A percentile compares a stretch with the other conserved stretches of the same genome.
These are phyloP conservation scores for Sesbania bispinosa DNA, from an alignment of 306 rosid genomes.

Conservation along the genomic window DNA sequence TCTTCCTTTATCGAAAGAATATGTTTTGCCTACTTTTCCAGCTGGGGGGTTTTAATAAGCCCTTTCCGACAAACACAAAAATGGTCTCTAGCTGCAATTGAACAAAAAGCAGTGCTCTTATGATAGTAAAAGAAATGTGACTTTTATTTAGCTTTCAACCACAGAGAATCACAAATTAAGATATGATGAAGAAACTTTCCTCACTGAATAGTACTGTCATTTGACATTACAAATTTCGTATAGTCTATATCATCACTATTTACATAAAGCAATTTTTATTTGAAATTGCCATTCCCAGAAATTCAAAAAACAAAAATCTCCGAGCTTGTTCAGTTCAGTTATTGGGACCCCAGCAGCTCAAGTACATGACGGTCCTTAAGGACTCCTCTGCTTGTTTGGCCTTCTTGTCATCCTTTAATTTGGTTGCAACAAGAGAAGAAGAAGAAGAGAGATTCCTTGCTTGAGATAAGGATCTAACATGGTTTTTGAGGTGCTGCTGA, in stretches of 20 bases:
- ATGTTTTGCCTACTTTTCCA: too few species aligned
- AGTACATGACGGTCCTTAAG: slow-evolving; percentile 59
- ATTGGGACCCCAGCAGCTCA: slow-evolving; percentile 57
- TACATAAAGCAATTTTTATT: too few species aligned
- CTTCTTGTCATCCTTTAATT: slow-evolving; percentile 37
- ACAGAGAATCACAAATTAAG: neutral
- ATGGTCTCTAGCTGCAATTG: too few species aligned
- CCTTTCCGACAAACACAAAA: too few species aligned
- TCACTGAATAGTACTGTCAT: neutral
- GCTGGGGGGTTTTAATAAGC: too few species aligned
- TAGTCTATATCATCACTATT: neutral
- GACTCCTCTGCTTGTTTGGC: slow-evolving; percentile 65
- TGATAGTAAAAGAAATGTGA: too few species aligned
- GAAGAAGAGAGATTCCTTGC: slow-evolving; percentile 36
- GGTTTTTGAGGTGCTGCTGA: slow-evolving; percentile 40
- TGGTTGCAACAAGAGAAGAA: slow-evolving; percentile 24
- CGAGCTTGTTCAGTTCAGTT: too few species aligned
- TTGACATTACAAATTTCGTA: neutral
- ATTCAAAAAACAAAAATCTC: too few species aligned
- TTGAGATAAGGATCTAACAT: slow-evolving; percentile 31
- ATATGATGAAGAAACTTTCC: neutral
- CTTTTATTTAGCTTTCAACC: neutral
- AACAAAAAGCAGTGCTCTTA: too few species aligned
- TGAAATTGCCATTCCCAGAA: too few species aligned
- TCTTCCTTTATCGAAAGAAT: too few species aligned